These are phyloP conservation scores for Acaromyces ingoldii DNA, from an alignment of 1,284 basidiomycete genomes.

Conservation along the genomic window DNA sequence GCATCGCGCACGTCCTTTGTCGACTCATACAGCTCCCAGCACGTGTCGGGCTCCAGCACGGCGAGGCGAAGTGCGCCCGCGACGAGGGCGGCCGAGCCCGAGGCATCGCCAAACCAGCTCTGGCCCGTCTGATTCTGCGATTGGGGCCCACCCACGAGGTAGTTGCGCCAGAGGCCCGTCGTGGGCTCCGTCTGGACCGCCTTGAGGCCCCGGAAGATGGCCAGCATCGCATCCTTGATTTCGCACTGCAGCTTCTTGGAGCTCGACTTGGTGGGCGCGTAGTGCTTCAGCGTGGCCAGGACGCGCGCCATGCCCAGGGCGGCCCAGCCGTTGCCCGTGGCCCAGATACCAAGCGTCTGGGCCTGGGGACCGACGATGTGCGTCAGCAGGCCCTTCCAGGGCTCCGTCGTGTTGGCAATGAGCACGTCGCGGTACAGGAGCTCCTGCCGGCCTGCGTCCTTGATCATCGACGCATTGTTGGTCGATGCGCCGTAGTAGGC, in stretches of 20 bases:
- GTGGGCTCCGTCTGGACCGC: slow-evolving; percentile 63
- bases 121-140: slow-evolving; percentile 13
- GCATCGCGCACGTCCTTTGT: slow-evolving; percentile 35
- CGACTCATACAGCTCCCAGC: slow-evolving; percentile 12
- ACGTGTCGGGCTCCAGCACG: slow-evolving; percentile 23
- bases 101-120: slow-evolving; percentile 27
- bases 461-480: slow-evolving; percentile 64
- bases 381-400: slow-evolving; percentile 44
- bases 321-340: slow-evolving; percentile 77
- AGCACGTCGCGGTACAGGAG: slow-evolving; percentile 65
- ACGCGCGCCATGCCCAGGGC: slow-evolving; percentile 81
- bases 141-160: slow-evolving; percentile 16
- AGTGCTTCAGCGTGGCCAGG: slow-evolving; percentile 66
- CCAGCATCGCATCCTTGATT: slow-evolving; percentile 63
- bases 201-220: slow-evolving; percentile 59
- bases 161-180: slow-evolving; percentile 40
- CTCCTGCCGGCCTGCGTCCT: slow-evolving; percentile 71
- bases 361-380: slow-evolving; percentile 32
- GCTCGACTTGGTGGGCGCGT: slow-evolving; percentile 54
- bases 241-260: slow-evolving; percentile 59
- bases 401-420: slow-evolving; percentile 58
- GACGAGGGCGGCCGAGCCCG: slow-evolving; percentile 35
- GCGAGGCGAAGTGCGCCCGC: slow-evolving; percentile 44
- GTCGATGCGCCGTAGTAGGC: slow-evolving; percentile 76
- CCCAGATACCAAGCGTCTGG: slow-evolving; percentile 56